Conservation (phyloP, 2,329 filamentous ascomycete species). For the Ceratocystis diversiconidia region DNA sequence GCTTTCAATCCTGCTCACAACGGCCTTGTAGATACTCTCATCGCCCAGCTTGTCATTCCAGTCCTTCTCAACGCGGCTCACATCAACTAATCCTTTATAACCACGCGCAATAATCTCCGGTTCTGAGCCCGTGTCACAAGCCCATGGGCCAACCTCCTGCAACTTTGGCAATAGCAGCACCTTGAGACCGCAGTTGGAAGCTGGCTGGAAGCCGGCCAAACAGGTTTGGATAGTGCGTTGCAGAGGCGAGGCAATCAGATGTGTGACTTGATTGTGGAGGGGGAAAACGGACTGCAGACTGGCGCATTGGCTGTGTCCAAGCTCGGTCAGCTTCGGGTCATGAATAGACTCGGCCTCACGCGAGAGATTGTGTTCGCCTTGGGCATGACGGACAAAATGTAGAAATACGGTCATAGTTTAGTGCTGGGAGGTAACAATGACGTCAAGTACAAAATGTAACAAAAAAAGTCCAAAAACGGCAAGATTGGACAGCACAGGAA, state of each 20-base stretch:
- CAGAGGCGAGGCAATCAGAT: slow-evolving; percentile 65
- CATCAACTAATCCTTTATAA: slow-evolving; percentile 50
- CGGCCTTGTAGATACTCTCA: slow-evolving; percentile 24
- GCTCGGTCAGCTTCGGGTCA: slow-evolving; percentile 65
- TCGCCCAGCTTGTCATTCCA: slow-evolving; percentile 60
- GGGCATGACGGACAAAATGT: slow-evolving; percentile 58
- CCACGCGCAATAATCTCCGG: slow-evolving; percentile 41
- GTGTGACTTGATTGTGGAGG: slow-evolving; percentile 47
- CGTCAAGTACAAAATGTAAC: background rate
- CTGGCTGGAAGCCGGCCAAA: slow-evolving; percentile 50
- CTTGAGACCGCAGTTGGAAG: slow-evolving; percentile 23
- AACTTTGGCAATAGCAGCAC: slow-evolving; percentile 58
- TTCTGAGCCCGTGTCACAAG: slow-evolving; percentile 61
- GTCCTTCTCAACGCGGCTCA: slow-evolving; percentile 42
- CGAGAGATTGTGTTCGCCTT: slow-evolving; percentile 70
- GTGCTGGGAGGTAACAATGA: background rate
- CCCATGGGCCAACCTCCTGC: slow-evolving; percentile 62
- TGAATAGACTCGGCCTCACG: slow-evolving; percentile 53
- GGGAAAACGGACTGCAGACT: slow-evolving; percentile 49
- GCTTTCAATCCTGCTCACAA: slow-evolving; percentile 38
- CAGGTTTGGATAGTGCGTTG: slow-evolving; percentile 70
- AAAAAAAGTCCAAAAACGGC: background rate
- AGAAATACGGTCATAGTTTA: slow-evolving; percentile 38
- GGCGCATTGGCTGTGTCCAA: slow-evolving; percentile 63
- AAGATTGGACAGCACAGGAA: background rate